phyloP scores from a whole-genome alignment of 768 basidiomycete species.

The Macrolepiota dolichaula region DNA sequence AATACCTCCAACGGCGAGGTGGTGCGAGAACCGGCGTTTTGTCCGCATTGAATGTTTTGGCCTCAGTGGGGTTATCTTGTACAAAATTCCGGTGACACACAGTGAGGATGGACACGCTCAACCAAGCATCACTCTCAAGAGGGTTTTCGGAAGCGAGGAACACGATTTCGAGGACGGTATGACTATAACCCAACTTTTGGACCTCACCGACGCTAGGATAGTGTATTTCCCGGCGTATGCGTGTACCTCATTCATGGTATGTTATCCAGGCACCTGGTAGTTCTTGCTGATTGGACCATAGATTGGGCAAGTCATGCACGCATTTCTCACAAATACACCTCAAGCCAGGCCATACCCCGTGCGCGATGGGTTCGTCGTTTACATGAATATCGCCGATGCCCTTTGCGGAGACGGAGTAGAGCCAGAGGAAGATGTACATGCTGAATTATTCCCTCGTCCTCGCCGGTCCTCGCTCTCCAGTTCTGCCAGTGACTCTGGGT shows the following conservation, averaged over 20 bases:
- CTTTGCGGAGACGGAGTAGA: background rate
- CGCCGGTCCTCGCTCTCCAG: background rate
- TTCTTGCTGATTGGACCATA: background rate
- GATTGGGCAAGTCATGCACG: slow-evolving; percentile 24
- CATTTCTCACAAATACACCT: slow-evolving; percentile 17
- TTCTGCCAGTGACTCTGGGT: background rate
- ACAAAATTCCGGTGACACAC: slow-evolving; percentile 17
- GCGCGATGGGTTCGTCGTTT: slow-evolving; percentile 20
- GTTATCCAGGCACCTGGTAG: background rate
- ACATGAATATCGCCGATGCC: background rate
- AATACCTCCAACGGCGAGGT: background rate
- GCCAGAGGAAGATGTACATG: background rate
- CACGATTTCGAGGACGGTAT: slow-evolving; percentile 21
- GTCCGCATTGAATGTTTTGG: slow-evolving; percentile 24
- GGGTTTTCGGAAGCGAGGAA: slow-evolving; percentile 24
- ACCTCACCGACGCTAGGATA: slow-evolving; percentile 22
- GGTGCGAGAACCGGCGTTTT: slow-evolving; percentile 19
- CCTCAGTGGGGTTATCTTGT: slow-evolving; percentile 26
- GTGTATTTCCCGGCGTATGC: slow-evolving; percentile 28
- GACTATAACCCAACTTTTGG: slow-evolving; percentile 25
- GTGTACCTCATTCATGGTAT: slow-evolving; percentile 28
- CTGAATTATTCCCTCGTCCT: background rate
- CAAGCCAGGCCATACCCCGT: slow-evolving; percentile 15
- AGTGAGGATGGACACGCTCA: background rate
- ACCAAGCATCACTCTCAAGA: slow-evolving; percentile 17